Evolutionary conservation across 441 rosid species (phyloP).

Genomic region (Bruguiera hainesii): DNA sequence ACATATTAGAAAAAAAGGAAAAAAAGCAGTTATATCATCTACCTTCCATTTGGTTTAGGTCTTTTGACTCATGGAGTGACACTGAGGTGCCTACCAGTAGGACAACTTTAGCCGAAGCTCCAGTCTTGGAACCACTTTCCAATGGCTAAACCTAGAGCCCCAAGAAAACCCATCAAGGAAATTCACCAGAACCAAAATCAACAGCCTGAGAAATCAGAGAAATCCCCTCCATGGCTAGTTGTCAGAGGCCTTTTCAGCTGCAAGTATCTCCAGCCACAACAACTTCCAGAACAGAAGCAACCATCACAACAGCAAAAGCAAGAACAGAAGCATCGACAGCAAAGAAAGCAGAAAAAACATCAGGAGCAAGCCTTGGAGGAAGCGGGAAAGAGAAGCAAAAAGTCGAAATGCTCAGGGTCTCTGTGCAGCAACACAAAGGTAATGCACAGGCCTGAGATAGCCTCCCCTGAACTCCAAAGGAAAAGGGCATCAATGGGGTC

Average conservation of each 20-base stretch:
- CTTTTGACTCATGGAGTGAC: background rate
- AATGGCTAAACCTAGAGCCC: constrained; percentile 41
- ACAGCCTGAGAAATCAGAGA: constrained; percentile 32
- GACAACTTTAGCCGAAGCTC: constrained; percentile 9
- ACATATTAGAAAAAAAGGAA: background rate
- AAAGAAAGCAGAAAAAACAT: constrained; percentile 16
- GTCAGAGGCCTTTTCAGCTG: constrained; percentile 49
- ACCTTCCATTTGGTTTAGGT: constrained; percentile 5
- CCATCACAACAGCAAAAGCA: constrained; percentile 17
- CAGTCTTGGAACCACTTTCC: constrained; percentile 5
- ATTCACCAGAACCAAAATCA: constrained; percentile 30
- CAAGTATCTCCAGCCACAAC: constrained; percentile 30
- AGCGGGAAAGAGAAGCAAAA: constrained; percentile 51
- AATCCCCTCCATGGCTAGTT: constrained; percentile 46
- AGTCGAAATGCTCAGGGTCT: constrained; percentile 67
- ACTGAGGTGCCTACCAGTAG: background rate
- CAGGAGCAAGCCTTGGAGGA: constrained; percentile 29
- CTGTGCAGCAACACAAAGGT: constrained; percentile 68
- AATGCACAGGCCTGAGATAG: constrained; percentile 45
- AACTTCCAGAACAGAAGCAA: constrained; percentile 9
- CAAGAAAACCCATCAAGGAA: constrained; percentile 32
- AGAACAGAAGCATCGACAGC: constrained; percentile 15
- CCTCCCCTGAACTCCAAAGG: constrained; percentile 36
- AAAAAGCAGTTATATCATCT: background rate
- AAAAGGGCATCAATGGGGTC: constrained; percentile 32